These are phyloP conservation scores for Euryodendron excelsum DNA, from an alignment of 148 eudicot species.

Conservation along the genomic window DNA sequence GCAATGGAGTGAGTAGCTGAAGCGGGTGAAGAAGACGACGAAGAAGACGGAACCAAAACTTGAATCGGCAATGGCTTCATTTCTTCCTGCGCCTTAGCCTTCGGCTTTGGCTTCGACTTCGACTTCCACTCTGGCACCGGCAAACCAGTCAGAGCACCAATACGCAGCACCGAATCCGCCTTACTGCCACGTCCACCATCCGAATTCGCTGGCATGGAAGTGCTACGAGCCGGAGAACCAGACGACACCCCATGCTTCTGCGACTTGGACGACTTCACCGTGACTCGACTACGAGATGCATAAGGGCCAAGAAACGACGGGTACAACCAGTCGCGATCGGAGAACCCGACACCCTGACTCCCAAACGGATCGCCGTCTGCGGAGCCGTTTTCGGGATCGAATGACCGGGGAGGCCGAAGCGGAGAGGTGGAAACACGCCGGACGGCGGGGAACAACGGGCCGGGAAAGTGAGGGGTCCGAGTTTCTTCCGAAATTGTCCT, in stretches of 20 bases:
- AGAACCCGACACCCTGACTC: constrained; percentile 14
- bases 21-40: not conserved
- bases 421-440: constrained; percentile 37
- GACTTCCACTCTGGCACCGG: not conserved
- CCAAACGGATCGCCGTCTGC: not conserved
- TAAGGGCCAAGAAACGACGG: constrained; percentile 54
- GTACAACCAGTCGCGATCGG: constrained; percentile 52
- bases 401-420: constrained; percentile 15
- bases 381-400: constrained; percentile 8
- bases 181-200: not conserved
- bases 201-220: constrained; percentile 27
- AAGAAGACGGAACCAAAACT: constrained; percentile 17
- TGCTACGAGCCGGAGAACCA: constrained; percentile 17
- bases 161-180: not conserved
- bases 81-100: constrained; percentile 30
- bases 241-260: constrained; percentile 15
- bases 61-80: constrained; percentile 33
- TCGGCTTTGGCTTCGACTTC: constrained; percentile 13
- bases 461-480: constrained; percentile 32
- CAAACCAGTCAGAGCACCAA: constrained; percentile 1
- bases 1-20: constrained; percentile 8
- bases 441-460: constrained; percentile 42
- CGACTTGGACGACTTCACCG: constrained; percentile 30
- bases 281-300: constrained; percentile 33
- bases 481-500: constrained; percentile 24